Conservation (phyloP, 2,329 filamentous ascomycete genomes). For the Alternaria arbusti region DNA sequence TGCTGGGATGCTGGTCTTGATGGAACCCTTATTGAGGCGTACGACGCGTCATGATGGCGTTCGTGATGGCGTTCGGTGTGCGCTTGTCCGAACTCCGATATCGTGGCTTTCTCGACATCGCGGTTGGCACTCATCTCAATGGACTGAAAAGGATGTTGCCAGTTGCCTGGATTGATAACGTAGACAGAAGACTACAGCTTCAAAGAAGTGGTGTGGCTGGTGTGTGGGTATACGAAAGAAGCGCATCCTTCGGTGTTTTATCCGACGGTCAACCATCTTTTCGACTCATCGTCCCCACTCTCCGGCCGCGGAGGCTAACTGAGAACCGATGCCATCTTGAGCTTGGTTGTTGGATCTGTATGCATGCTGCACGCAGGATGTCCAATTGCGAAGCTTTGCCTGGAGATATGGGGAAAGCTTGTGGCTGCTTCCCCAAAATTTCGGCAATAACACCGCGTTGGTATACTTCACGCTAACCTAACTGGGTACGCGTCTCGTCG, state of each 20-base stretch:
- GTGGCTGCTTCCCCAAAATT: not conserved
- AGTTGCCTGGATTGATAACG: too few species aligned
- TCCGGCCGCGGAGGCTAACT: constrained; percentile 32
- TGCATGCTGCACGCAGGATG: not conserved
- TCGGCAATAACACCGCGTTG: constrained; percentile 11
- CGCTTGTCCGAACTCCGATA: not conserved
- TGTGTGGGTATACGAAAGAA: not conserved
- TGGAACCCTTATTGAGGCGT: constrained; percentile 9
- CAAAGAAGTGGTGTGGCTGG: not conserved
- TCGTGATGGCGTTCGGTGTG: not conserved
- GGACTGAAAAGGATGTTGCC: not conserved
- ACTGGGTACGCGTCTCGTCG: too few species aligned
- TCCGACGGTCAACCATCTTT: constrained; percentile 11
- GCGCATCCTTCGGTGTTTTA: constrained; percentile 8
- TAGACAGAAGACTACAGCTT: not conserved
- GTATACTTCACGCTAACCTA: not conserved
- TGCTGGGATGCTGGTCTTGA: not conserved
- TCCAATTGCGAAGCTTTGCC: constrained; percentile 1
- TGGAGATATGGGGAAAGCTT: not conserved
- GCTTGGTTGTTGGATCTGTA: not conserved
- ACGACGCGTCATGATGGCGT: constrained; percentile 3
- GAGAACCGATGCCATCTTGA: not conserved
- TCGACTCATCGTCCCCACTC: constrained; percentile 8
- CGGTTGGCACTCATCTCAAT: constrained; percentile 5
- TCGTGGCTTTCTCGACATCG: constrained; percentile 24